Evolutionary conservation across 176 grass and related monocot species (phyloP), one percentile per base, ranked within the genome.

Genomic region (Pontederia paniculata): DNA sequence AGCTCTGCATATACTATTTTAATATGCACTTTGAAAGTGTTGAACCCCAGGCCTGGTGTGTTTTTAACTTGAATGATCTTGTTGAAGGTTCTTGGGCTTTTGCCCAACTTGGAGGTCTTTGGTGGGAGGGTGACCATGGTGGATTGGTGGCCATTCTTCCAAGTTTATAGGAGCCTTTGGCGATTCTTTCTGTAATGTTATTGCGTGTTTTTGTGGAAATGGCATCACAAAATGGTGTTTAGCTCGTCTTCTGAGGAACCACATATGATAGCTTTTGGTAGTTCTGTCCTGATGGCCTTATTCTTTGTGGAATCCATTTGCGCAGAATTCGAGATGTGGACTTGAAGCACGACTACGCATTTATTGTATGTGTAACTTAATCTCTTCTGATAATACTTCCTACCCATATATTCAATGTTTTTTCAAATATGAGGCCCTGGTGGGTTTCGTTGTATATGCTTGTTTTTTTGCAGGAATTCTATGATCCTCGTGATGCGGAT

Each of bases 271-370:
- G 54, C 62, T 78, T 89, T 84, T 54, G 63, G 58, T 89, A 66
- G 45, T 74, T 47, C 42, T 57, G 57, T 65, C 63, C 50, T 79
- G 76, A 79, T 73, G 69, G 63, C 73, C 86, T 97, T 80, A 89
- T 68, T 89, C 53, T 89, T 87, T 90, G 52, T 89, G 83, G 76
- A 71, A 83, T 86, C 72, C 80, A 62, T 90, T 98, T 81, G 57
- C 72, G 83, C 93, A 98, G 93, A 98, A 79, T 98, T 59, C 93
- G 93, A 50, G 87, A 98, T 66, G 93, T 98, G 87, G 93, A 98
- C 65, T 64, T 98, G 93, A 98, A 98, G 93, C 93, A 82, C 15
- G 93, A 98, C 75, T 98, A 88, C 67, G 93, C 93, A 23, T 98
- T 98, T 72, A 82, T 98, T 75, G 93, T 98, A 98, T 28, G 90